These are phyloP conservation scores for Lachnellula occidentalis DNA, from an alignment of 2,329 filamentous ascomycete species.

Conservation along the genomic window DNA sequence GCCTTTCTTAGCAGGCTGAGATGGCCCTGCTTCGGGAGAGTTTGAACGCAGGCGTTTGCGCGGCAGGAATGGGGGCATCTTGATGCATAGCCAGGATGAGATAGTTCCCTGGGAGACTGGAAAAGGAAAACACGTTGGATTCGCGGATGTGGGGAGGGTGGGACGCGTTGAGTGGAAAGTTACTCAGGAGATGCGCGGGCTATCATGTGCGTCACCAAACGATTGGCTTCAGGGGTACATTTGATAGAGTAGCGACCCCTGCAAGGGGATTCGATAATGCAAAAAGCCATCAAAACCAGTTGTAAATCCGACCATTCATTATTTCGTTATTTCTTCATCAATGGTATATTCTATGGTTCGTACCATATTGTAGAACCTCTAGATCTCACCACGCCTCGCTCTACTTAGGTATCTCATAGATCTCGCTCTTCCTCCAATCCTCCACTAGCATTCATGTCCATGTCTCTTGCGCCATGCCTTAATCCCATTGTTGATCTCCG, in stretches of 20 bases:
- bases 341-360: too few relatives aligned
- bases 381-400: neutral
- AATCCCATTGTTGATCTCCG: constrained; percentile 75
- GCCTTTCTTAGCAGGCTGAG: constrained; percentile 24
- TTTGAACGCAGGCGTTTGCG: constrained; percentile 59
- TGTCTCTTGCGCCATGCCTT: constrained; percentile 69
- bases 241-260: neutral
- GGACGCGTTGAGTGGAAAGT: constrained; percentile 1
- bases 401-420: neutral
- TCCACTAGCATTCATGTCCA: constrained; percentile 19
- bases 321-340: neutral
- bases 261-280: too few relatives aligned
- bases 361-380: neutral
- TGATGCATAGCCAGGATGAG: constrained; percentile 4
- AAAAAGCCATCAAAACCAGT: too few relatives aligned
- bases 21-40: constrained; percentile 29
- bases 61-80: constrained; percentile 63
- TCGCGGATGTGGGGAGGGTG: neutral
- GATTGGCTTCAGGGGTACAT: constrained; percentile 13
- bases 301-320: neutral
- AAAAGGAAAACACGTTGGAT: constrained; percentile 1
- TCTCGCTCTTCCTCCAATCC: neutral
- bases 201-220: constrained; percentile 14
- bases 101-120: neutral
- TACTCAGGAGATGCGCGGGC: constrained; percentile 1